Evolutionary conservation across 768 basidiomycete genomes (phyloP).

Genomic region (Hortiboletus flavorubellus): DNA sequence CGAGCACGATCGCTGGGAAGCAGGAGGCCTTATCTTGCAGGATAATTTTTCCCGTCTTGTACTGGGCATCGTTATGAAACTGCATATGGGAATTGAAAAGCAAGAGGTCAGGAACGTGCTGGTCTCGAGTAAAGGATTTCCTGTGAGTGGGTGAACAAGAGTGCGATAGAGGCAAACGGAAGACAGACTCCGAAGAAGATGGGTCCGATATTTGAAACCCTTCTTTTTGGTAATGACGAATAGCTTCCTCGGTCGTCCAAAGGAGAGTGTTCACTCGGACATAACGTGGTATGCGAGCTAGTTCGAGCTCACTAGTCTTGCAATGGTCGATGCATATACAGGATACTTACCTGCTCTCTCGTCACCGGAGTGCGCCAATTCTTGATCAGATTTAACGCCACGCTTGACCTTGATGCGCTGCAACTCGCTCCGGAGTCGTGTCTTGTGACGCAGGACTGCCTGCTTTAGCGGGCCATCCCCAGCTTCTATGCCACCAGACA

Average conservation of each 20-base stretch:
- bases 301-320: neutral
- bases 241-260: conserved; percentile 65
- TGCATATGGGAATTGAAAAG: conserved; percentile 64
- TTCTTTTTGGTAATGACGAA: conserved; percentile 49
- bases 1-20: conserved; percentile 87
- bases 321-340: neutral
- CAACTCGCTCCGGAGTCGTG: conserved; percentile 82
- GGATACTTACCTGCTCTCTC: conserved; percentile 54
- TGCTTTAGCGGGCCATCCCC: conserved; percentile 89
- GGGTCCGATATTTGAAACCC: conserved; percentile 57
- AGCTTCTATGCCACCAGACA: conserved; percentile 83
- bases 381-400: conserved; percentile 60
- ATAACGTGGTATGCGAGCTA: conserved; percentile 79
- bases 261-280: conserved; percentile 75
- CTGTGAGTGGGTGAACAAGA: conserved; percentile 31
- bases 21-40: conserved; percentile 98
- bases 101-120: conserved; percentile 80
- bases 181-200: conserved; percentile 47
- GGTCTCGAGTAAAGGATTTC: conserved; percentile 66
- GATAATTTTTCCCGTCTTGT: conserved; percentile 78
- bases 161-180: neutral
- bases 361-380: conserved; percentile 61
- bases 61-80: conserved; percentile 70
- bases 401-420: conserved; percentile 78
- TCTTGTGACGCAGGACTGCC: conserved; percentile 84